These are phyloP conservation scores for Acanthamoeba lenticulata DNA, from an alignment of 208 protist genomes.

Conservation along the genomic window DNA sequence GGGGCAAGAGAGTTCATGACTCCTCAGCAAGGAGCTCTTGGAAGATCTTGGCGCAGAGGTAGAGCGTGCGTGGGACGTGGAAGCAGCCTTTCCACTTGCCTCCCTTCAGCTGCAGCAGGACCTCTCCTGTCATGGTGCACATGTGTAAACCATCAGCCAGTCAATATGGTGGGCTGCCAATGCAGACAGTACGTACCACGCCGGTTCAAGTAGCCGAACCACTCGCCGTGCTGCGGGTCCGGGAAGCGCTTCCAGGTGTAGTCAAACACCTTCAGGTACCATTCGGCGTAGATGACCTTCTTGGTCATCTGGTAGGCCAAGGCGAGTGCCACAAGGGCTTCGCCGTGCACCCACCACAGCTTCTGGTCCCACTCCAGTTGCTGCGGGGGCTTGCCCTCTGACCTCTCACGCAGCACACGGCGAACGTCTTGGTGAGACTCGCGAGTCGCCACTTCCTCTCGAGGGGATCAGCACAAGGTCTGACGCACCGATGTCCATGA, in stretches of 20 bases:
- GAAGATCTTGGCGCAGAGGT: constrained; percentile 47
- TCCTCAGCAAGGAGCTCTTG: not conserved
- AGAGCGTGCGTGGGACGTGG: constrained; percentile 27
- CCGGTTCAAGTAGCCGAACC: constrained; percentile 67
- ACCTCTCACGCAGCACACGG: no score
- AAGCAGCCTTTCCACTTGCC: constrained; percentile 69
- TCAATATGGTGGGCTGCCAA: no score
- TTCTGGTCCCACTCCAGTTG: constrained; percentile 68
- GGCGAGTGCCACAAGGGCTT: not conserved
- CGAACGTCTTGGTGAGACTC: no score
- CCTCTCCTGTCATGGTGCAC: not conserved
- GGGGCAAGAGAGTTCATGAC: no score
- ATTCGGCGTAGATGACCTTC: not conserved
- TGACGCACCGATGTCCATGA: constrained; percentile 35
- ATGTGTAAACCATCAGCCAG: not conserved
- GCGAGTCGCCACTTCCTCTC: not conserved
- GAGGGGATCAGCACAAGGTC: not conserved
- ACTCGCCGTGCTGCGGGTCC: not conserved
- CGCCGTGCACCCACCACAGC: constrained; percentile 65
- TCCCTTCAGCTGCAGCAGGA: constrained; percentile 42
- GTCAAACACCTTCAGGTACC: constrained; percentile 10
- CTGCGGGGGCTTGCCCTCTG: constrained; percentile 50
- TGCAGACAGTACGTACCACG: not conserved
- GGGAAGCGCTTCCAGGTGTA: constrained; percentile 8
- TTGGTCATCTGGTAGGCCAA: constrained; percentile 4